Evolutionary conservation across 1,284 basidiomycete species (phyloP).

Genomic region (Blastosporella zonata): DNA sequence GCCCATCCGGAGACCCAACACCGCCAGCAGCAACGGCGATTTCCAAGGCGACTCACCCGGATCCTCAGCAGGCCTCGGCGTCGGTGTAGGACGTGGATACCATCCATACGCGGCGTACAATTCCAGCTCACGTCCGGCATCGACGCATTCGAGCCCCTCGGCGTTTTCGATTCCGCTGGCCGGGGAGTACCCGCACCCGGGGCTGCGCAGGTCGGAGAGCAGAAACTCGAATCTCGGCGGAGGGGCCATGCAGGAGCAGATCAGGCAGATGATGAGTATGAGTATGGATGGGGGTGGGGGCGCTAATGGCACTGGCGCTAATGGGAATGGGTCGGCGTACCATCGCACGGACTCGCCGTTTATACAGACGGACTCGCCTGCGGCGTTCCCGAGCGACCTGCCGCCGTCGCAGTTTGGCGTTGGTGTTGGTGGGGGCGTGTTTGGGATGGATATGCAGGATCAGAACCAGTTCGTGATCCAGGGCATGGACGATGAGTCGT

Average conservation of each 20-base stretch:
- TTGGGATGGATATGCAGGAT: slow-evolving; percentile 15
- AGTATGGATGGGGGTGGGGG: slow-evolving; percentile 16
- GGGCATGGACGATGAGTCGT: slow-evolving; percentile 15
- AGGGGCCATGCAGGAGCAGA: slow-evolving; percentile 36
- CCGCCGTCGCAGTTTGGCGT: slow-evolving; percentile 24
- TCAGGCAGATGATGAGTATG: slow-evolving; percentile 41
- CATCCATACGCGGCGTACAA: slow-evolving; percentile 53
- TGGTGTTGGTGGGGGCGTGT: slow-evolving; percentile 3
- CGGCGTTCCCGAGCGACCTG: slow-evolving; percentile 35
- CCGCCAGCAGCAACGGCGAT: slow-evolving; percentile 38
- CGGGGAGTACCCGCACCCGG: slow-evolving; percentile 25
- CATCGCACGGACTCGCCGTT: slow-evolving; percentile 35
- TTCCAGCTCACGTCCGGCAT: slow-evolving; percentile 35
- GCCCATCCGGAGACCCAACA: slow-evolving; percentile 48
- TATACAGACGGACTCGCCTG: slow-evolving; percentile 23
- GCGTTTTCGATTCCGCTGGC: slow-evolving; percentile 44
- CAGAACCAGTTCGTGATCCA: slow-evolving; percentile 18
- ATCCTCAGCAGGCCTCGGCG: slow-evolving; percentile 19
- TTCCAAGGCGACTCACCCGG: slow-evolving; percentile 27
- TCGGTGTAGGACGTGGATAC: slow-evolving; percentile 36
- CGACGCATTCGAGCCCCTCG: slow-evolving; percentile 58
- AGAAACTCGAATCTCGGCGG: slow-evolving; percentile 36
- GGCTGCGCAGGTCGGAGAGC: slow-evolving; percentile 33
- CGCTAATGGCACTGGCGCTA: not conserved
- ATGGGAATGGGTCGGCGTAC: slow-evolving; percentile 7